phyloP scores from a whole-genome alignment of 306 rosid species.

The Trifolium pratense region DNA sequence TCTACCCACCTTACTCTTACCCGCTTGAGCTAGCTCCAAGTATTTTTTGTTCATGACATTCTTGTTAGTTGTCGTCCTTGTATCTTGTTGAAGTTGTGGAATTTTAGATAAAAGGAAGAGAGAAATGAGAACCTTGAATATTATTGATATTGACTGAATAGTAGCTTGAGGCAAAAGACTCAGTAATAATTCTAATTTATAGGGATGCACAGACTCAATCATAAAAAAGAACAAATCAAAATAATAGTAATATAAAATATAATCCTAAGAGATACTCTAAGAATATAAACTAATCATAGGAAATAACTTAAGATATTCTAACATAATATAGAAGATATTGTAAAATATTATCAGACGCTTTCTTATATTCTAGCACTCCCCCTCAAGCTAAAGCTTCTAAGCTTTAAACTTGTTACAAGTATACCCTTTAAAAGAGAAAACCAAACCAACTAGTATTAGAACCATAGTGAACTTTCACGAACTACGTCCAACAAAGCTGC shows the following conservation, averaged over 20 bases:
- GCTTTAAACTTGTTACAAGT: no score
- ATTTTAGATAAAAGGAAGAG: no score
- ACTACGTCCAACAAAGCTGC: no score
- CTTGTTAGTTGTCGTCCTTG: conserved; percentile 8
- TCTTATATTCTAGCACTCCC: no score
- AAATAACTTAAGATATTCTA: neutral
- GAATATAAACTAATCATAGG: neutral
- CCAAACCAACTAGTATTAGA: no score
- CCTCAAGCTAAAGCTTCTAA: no score
- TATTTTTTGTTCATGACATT: conserved; percentile 29
- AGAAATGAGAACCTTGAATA: no score
- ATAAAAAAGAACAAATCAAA: neutral
- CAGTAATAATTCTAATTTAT: neutral
- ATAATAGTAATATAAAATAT: no score
- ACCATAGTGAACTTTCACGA: neutral
- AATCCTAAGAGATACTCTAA: neutral
- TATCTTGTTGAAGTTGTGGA: neutral
- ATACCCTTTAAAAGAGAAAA: no score
- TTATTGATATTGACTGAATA: no score
- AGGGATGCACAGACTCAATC: neutral
- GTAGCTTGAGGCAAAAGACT: no score
- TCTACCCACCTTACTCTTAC: conserved; percentile 9
- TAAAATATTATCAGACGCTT: neutral
- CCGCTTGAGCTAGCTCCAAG: conserved; percentile 10
- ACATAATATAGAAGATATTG: no score